Base-by-base conservation (phyloP, 148 eudicot genomes). In the Diospyros kaki region DNA sequence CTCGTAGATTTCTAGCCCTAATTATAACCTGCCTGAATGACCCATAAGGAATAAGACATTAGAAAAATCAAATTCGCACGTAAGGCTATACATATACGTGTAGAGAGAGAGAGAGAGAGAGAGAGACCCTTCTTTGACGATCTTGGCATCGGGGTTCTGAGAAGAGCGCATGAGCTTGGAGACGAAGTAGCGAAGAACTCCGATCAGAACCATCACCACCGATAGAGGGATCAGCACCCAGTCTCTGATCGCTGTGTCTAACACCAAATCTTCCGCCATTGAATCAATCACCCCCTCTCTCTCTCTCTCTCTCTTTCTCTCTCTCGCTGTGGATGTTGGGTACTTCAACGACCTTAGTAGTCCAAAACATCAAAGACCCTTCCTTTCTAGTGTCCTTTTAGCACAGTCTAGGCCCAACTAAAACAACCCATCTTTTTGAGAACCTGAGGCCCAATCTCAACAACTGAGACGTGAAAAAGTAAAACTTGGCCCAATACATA, bases 221-320 rank as follows among this genome's bases (percentile, higher is more conserved):
- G 98, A 94, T 44, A 94, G 72, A 3, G 98, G 98, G 66, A 94
- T 90, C 71, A 94, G 75, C 0, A 94, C 98, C 98, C 98, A 94
- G 43, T 94, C 87, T 87, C 98, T 92, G 18, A 94, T 94, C 10
- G 98, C 98, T 28, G 91, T 94, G 80, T 92, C 98, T 66, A 94
- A 64, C 1, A 94, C 97, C 79, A 94, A 86, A 83, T 94, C 98
- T 67, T 91, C 97, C 84, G 90, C 98, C 98, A 94, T 94, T 59
- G 65, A n/a, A 71, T 71, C 64, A 64, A 17, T 8, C 42, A 13
- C 2, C 6, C 17, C 2, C 41, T 67, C 41, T 1, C 50, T 15
- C 39, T 1, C 62, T 55, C 2, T 60, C 2, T 28, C 28, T 2
- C 52, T 48, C 8, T 4, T 1, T 4, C 52, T 48, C 52, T 28